Evolutionary conservation across 177 flowering plant genomes (phyloP), one percentile per base, ranked within the genome.

Genomic region (Vitis hybrid): DNA sequence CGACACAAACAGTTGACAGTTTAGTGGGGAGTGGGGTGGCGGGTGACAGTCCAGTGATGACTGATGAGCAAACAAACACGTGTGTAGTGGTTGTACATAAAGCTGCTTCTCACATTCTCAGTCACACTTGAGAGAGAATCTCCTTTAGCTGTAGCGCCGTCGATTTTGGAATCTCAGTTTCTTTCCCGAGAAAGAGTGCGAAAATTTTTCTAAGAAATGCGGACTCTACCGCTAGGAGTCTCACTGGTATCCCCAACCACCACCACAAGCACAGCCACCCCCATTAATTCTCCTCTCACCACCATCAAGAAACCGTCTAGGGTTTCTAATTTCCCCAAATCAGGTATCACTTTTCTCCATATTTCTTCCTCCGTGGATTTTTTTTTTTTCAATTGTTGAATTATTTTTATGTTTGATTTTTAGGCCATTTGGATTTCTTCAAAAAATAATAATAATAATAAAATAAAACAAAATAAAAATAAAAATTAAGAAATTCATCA

Each of bases 221-320:
- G 79, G 79, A 74, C 82, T 12, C 69, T 79, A 58, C 77, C 81
- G 19, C 74, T 86, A 72, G 85, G 86, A 53, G 61, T 68, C 51
- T 73, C 79, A 66, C 75, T 84, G 50, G 77, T 71, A 1, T 61
- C 82, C 7, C 70, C 82, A 12, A 52, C 70, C 45, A 51, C 72
- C 65, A 48, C 58, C 26, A 67, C 51, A 68, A 62, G 65, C 60
- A 14, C 53, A 71, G n/a, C 57, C 55, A 14, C n/a, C 60, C 19
- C 53, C 66, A 0, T 66, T 70, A 48, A 39, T 48, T 70, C 51
- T 66, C 75, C 65, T 53, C 60, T 48, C 64, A 73, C 45, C 8
- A 39, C 45, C 45, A 5, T 39, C 45, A 39, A 39, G 45, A 39
- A 39, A 39, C 29, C 75, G 15, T 59, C 75, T 66, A 70, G 72